Percentiles rank a stretch among this genome's conserved stretches.
Evolutionary conservation across 2,329 filamentous ascomycete species (phyloP).

Genomic region (Diaporthe humulicola): DNA sequence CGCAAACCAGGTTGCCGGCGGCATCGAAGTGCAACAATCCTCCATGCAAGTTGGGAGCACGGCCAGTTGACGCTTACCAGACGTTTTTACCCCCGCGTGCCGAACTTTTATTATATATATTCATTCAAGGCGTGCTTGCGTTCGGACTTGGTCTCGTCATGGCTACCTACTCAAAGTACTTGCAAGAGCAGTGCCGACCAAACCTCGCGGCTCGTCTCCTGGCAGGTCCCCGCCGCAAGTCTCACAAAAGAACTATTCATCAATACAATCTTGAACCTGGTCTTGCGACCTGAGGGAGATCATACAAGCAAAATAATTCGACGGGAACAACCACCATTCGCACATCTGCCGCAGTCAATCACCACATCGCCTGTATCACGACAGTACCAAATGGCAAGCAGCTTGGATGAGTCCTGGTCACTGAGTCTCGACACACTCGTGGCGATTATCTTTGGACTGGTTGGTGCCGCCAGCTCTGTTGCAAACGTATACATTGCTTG

Average conservation of each 20-base stretch:
- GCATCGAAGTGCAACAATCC: background rate
- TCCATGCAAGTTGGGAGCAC: too few relatives aligned
- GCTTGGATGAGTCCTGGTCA: background rate
- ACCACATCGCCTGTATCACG: background rate
- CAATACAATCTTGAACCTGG: background rate
- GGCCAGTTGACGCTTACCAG: too few relatives aligned
- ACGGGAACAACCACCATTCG: background rate
- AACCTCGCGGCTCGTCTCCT: background rate
- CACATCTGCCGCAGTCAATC: background rate
- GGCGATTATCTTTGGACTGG: background rate
- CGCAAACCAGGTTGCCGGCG: background rate
- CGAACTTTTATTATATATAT: too few relatives aligned
- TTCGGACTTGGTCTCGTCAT: background rate
- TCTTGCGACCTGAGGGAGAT: background rate
- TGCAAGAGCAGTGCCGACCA: background rate
- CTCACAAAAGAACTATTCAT: too few relatives aligned
- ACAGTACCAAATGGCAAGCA: background rate
- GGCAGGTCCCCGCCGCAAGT: too few relatives aligned
- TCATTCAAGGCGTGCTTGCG: background rate
- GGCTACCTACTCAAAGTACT: background rate
- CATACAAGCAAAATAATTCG: background rate
- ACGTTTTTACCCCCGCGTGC: too few relatives aligned
- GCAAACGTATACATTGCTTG: constrained; percentile 2
- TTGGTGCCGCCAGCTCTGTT: background rate
- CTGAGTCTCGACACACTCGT: background rate